A percentile compares a stretch with the other conserved stretches of the same genome.
Conservation (phyloP, 139 green algal species). For the Chlamydomonas sphaeroides region DNA sequence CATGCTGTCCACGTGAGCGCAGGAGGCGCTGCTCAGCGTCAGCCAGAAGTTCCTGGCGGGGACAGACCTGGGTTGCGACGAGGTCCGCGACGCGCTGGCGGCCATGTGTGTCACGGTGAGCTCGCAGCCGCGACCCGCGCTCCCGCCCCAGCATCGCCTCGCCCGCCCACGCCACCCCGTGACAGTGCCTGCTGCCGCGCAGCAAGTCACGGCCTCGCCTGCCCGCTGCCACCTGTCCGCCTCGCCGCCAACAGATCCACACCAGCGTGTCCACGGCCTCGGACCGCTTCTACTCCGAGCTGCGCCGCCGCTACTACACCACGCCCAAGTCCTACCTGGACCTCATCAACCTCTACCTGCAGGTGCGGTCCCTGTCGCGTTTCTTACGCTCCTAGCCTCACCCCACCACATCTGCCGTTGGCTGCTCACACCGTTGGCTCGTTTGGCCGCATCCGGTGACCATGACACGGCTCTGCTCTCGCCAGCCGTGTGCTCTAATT, state of each 20-base stretch:
- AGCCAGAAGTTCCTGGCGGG: constrained; percentile 73
- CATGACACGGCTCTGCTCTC: no score
- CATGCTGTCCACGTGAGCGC: constrained; percentile 29
- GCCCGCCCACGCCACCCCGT: not conserved
- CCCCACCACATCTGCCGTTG: not conserved
- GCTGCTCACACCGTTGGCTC: no score
- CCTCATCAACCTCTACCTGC: constrained; percentile 87
- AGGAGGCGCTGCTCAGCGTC: constrained; percentile 69
- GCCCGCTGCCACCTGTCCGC: no score
- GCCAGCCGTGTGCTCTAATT: no score
- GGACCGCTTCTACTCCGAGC: constrained; percentile 74
- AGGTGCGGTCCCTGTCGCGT: not conserved
- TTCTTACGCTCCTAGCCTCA: not conserved
- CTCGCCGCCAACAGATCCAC: no score
- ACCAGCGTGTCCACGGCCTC: constrained; percentile 61
- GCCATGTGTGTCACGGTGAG: constrained; percentile 66
- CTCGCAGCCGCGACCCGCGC: no score
- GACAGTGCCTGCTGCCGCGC: no score
- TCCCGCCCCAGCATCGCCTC: no score
- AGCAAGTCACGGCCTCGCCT: no score
- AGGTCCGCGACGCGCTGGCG: constrained; percentile 57
- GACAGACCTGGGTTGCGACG: constrained; percentile 67
- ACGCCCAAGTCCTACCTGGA: constrained; percentile 91
- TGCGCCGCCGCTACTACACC: constrained; percentile 80
- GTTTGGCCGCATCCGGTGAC: no score